A percentile compares a stretch with the other conserved stretches of the same genome.
These are phyloP conservation scores for Mycena alexandri DNA, from an alignment of 768 basidiomycete species.

Conservation along the genomic window DNA sequence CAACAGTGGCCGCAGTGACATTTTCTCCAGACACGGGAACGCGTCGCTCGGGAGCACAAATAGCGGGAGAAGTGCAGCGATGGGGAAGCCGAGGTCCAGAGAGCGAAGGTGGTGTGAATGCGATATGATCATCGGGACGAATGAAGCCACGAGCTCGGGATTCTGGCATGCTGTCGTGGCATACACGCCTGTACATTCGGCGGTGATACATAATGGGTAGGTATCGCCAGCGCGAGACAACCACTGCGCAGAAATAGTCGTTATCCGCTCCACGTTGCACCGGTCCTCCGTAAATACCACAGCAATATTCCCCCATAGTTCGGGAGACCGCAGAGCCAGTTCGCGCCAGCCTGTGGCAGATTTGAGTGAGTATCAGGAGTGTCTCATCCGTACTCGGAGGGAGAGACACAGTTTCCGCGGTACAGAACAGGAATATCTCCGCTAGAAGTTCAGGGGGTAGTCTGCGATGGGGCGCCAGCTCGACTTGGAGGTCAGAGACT, in stretches of 20 bases:
- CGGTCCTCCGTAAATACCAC: slow-evolving; percentile 3
- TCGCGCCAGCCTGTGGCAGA: slow-evolving; percentile 22
- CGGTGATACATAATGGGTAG: slow-evolving; percentile 16
- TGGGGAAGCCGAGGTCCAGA: slow-evolving; percentile 11
- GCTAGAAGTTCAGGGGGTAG: slow-evolving; percentile 19
- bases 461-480: slow-evolving; percentile 17
- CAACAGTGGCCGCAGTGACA: slow-evolving; percentile 7
- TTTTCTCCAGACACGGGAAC: slow-evolving; percentile 12
- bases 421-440: slow-evolving; percentile 20
- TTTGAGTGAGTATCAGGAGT: slow-evolving; percentile 4
- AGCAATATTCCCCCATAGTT: slow-evolving; percentile 23
- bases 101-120: slow-evolving; percentile 13
- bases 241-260: slow-evolving; percentile 14
- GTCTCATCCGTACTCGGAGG: slow-evolving; percentile 14
- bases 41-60: slow-evolving; percentile 11
- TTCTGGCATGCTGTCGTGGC: not conserved
- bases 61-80: not conserved
- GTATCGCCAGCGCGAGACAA: slow-evolving; percentile 5
- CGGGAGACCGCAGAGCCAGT: slow-evolving; percentile 6
- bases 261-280: not conserved
- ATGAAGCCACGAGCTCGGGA: slow-evolving; percentile 1
- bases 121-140: slow-evolving; percentile 13
- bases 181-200: slow-evolving; percentile 7
- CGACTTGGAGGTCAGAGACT: not conserved
- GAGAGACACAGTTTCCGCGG: not conserved